Evolutionary conservation across 306 rosid genomes (phyloP).

Genomic region (Alnus glutinosa): DNA sequence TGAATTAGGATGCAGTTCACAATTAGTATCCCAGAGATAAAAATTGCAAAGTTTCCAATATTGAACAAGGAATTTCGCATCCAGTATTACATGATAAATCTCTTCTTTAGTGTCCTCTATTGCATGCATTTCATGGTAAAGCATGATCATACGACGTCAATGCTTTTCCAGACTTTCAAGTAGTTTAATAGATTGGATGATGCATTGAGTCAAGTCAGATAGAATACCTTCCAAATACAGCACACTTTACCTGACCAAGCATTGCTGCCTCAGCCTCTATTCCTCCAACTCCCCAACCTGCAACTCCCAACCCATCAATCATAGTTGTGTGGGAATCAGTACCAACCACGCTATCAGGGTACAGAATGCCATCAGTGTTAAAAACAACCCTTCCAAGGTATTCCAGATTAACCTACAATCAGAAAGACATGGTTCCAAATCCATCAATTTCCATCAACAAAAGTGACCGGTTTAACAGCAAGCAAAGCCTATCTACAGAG

Average conservation of each 20-base stretch:
- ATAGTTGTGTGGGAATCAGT: conserved; percentile 24
- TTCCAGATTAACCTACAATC: conserved; percentile 11
- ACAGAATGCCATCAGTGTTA: conserved; percentile 11
- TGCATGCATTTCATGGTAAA: background rate
- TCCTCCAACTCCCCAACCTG: conserved; percentile 20
- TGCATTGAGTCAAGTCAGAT: background rate
- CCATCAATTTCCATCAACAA: background rate
- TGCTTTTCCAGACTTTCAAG: background rate
- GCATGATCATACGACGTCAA: background rate
- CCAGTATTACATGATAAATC: background rate
- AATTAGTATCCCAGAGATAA: too few relatives aligned
- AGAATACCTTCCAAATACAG: background rate
- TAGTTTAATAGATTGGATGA: background rate
- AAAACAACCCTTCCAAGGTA: conserved; percentile 21
- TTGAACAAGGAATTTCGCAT: background rate
- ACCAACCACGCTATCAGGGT: conserved; percentile 22
- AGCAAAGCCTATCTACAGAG: background rate
- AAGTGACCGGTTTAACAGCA: background rate
- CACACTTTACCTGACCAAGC: conserved; percentile 9
- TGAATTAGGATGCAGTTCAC: background rate
- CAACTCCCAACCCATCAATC: conserved; percentile 22
- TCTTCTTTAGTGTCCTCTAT: background rate
- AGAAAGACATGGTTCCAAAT: background rate
- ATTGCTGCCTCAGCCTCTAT: conserved; percentile 18
- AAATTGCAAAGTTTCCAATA: background rate